Base-by-base conservation (phyloP, 2,329 filamentous ascomycete species). In the Fusarium concolor region DNA sequence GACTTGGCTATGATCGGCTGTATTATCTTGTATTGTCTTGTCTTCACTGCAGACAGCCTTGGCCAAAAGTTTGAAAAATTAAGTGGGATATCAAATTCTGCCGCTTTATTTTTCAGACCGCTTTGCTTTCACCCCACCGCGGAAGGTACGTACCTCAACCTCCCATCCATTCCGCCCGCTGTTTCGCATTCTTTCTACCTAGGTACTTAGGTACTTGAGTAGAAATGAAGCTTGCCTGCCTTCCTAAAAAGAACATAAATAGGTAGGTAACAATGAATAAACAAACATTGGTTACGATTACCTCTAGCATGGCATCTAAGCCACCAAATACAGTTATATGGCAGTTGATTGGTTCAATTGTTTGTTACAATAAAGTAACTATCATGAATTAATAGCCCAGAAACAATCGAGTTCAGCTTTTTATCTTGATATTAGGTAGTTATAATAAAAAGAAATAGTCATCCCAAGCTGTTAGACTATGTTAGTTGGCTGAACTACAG, bases 81-180 rank as follows among this genome's bases (percentile, higher is more conserved):
- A 76, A 75, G 78, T 78, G 78, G 78, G 76, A 76, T 77, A 37
- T 72, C 59, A 64, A 55, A 78, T 79, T 79, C 77, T 79, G 78
- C 78, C 78, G 68, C 63, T 41, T 55, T 45, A 59, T 65, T 68
- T 68, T 29, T 44, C 57, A 74, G 70, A 79, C 77, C 77, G 76
- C 77, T 68, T 73, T 75, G 67, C 17, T 42, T 12, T 22, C 22
- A 55, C 62, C 63, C 66, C 64, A 71, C 67, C 71, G 22, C 18
- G 10, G n/a, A 17, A 37, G 52, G 56, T 67, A 71, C 68, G 65
- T 67, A 66, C 65, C 54, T 24, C 22, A 24, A 24, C 22, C 4
- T 24, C 51, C 10, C 20, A 22, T 18, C 4, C 14, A 8, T 11
- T 15, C 41, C 24, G 8, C 24, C 24, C 8, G 8, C 24, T 8